These are phyloP conservation scores for Crithidia brevicula DNA, from an alignment of 208 protist species.

Conservation along the genomic window DNA sequence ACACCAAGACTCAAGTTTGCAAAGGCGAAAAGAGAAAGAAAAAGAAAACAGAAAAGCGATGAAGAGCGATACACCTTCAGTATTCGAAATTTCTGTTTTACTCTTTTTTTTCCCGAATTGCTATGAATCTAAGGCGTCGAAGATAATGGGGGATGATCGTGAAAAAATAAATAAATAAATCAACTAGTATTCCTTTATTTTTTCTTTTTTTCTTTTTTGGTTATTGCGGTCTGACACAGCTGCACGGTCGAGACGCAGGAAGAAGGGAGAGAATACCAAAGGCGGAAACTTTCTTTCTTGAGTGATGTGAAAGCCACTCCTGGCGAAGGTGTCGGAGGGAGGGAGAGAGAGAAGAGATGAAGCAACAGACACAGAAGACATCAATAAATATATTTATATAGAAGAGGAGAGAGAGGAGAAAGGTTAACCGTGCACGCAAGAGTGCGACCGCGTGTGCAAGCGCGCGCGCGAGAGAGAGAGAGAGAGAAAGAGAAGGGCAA, in stretches of 20 bases:
- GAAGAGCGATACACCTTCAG: conserved; percentile 1
- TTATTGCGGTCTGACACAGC: not conserved
- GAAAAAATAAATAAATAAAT: conserved; percentile 13
- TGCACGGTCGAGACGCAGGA: not conserved
- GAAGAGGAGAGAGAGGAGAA: no score
- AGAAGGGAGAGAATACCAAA: not conserved
- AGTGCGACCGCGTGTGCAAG: no score
- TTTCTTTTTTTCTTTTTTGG: not conserved
- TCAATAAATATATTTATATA: no score
- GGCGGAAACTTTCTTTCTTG: no score
- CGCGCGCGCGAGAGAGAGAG: not conserved
- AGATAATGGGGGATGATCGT: not conserved
- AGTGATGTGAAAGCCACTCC: not conserved
- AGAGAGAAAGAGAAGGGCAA: not conserved
- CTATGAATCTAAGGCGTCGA: not conserved
- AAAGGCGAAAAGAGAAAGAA: not conserved
- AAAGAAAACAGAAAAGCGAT: conserved; percentile 5
- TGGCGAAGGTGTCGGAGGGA: no score
- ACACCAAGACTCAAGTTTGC: not conserved
- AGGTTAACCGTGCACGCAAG: no score
- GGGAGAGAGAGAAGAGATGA: not conserved
- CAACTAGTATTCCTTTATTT: not conserved
- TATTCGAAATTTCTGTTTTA: not conserved
- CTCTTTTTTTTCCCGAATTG: not conserved
- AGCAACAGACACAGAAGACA: no score